Evolutionary conservation across 192 early-diverging fungal species (phyloP).

Genomic region (Funneliformis geosporum): DNA sequence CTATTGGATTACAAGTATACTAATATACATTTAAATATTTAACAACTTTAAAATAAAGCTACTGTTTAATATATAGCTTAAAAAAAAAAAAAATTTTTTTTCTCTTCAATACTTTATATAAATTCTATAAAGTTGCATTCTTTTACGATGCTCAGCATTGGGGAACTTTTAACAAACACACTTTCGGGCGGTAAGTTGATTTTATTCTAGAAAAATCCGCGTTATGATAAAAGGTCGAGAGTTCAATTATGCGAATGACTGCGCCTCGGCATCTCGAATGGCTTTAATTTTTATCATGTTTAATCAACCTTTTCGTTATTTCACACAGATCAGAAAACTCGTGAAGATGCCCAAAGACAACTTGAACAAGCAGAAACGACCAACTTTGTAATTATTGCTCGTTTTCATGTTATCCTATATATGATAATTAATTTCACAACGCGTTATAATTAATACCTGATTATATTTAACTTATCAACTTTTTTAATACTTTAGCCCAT

Average conservation of each 20-base stretch:
- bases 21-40: no score
- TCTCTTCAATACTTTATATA: no score
- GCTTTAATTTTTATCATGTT: neutral
- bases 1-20: no score
- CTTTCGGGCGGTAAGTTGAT: slow-evolving; percentile 59
- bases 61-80: no score
- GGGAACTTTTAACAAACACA: slow-evolving; percentile 71
- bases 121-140: neutral
- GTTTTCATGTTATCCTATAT: slow-evolving; percentile 7
- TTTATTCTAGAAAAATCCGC: slow-evolving; percentile 4
- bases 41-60: no score
- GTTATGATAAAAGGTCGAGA: neutral
- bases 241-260: neutral
- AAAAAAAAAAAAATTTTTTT: no score
- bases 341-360: slow-evolving; percentile 78
- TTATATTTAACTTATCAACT: slow-evolving; percentile 10
- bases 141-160: slow-evolving; percentile 48
- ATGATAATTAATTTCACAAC: slow-evolving; percentile 5
- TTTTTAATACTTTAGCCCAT: slow-evolving; percentile 51
- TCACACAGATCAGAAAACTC: slow-evolving; percentile 65
- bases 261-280: neutral
- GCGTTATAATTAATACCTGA: slow-evolving; percentile 4
- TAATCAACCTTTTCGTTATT: neutral
- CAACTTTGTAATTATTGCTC: slow-evolving; percentile 70
- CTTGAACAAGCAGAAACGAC: slow-evolving; percentile 73